These are phyloP conservation scores for Pythium brassicae DNA, from an alignment of 352 stramenopile species.

Conservation along the genomic window DNA sequence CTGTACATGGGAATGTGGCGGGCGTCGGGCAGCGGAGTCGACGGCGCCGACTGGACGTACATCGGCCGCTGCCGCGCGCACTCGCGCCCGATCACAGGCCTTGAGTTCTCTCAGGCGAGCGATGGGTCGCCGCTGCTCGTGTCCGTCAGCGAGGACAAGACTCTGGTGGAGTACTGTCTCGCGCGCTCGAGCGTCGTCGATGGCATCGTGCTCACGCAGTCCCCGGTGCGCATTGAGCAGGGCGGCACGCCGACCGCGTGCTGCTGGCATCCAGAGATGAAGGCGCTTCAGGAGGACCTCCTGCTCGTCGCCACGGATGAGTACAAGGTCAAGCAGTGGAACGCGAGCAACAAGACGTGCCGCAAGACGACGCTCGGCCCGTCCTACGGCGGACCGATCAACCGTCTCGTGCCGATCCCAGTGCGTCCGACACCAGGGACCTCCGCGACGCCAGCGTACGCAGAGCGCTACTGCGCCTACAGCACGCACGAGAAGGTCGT, in stretches of 20 bases:
- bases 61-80: conserved; percentile 77
- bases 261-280: conserved; percentile 87
- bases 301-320: conserved; percentile 89
- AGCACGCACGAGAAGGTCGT: conserved; percentile 84
- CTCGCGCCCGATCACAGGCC: conserved; percentile 76
- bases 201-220: conserved; percentile 77
- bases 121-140: conserved; percentile 80
- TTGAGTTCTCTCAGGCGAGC: conserved; percentile 81
- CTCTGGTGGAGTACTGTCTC: conserved; percentile 89
- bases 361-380: conserved; percentile 87
- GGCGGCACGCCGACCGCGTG: conserved; percentile 81
- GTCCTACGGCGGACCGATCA: conserved; percentile 88
- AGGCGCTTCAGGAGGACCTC: conserved; percentile 81
- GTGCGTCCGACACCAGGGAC: neutral
- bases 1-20: conserved; percentile 79
- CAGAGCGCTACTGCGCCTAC: conserved; percentile 75
- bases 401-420: conserved; percentile 65
- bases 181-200: conserved; percentile 75
- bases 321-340: conserved; percentile 94
- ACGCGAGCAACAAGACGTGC: conserved; percentile 88
- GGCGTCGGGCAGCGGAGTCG: conserved; percentile 25
- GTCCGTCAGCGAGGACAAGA: conserved; percentile 83
- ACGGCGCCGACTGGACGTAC: conserved; percentile 73
- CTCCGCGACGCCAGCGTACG: conserved; percentile 4
- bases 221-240: conserved; percentile 80